phyloP scores from a whole-genome alignment of 148 eudicot species.

The Heliamphora exappendiculata region DNA sequence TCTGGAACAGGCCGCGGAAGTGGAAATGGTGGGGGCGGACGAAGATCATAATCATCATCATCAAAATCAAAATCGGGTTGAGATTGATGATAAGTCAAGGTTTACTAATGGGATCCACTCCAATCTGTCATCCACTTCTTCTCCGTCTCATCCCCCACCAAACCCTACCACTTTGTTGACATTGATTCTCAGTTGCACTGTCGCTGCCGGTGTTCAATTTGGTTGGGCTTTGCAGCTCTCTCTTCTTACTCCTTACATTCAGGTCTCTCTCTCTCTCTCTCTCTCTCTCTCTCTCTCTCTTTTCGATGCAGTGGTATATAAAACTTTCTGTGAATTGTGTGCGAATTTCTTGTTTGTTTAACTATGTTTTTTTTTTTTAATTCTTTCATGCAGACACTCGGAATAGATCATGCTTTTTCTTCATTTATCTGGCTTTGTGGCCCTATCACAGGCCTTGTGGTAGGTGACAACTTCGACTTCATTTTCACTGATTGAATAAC shows the following conservation, averaged over 20 bases:
- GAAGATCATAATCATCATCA: neutral
- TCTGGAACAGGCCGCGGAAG: slow-evolving; percentile 25
- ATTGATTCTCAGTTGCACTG: slow-evolving; percentile 71
- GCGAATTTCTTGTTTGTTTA: slow-evolving; percentile 5
- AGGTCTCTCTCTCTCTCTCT: slow-evolving; percentile 28
- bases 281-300: neutral
- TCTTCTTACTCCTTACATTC: slow-evolving; percentile 92
- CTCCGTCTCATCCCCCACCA: slow-evolving; percentile 8
- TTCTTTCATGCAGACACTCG: slow-evolving; percentile 74
- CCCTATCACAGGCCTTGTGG: slow-evolving; percentile 99
- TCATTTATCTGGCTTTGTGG: slow-evolving; percentile 99
- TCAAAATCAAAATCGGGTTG: neutral
- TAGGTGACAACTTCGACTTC: slow-evolving; percentile 32
- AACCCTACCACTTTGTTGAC: slow-evolving; percentile 32
- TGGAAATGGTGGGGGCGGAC: slow-evolving; percentile 15
- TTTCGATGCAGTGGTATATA: neutral
- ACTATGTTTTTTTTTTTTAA: slow-evolving; percentile 16
- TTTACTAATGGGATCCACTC: slow-evolving; percentile 10
- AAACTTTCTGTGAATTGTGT: neutral
- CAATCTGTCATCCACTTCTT: neutral
- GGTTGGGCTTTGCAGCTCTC: slow-evolving; percentile 94
- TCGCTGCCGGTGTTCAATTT: slow-evolving; percentile 88
- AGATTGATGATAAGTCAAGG: neutral
- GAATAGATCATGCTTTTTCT: slow-evolving; percentile 87
- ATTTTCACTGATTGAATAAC: neutral